Percentiles rank a stretch among this genome's conserved stretches.
Evolutionary conservation across 805 yeast genomes (phyloP).

Genomic region (Lachancea fermentati): DNA sequence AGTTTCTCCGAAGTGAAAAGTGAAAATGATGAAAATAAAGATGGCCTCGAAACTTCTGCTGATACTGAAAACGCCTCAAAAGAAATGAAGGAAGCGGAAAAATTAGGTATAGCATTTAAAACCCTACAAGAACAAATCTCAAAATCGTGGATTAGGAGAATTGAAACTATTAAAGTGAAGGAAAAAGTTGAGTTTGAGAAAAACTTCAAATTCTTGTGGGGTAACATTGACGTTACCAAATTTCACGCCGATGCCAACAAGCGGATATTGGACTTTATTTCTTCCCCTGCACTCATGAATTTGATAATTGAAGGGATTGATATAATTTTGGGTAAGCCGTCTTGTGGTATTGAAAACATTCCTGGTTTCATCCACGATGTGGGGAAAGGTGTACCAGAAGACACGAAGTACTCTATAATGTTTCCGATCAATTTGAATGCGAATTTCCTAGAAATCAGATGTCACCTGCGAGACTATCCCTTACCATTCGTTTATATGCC

Average conservation of each 20-base stretch:
- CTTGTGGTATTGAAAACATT: constrained; percentile 44
- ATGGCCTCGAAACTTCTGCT: not conserved
- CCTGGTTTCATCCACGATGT: constrained; percentile 59
- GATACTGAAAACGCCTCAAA: not conserved
- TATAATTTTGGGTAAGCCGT: constrained; percentile 45
- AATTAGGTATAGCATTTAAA: constrained; percentile 1
- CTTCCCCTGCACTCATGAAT: constrained; percentile 50
- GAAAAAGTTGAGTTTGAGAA: constrained; percentile 36
- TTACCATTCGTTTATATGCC: constrained; percentile 77
- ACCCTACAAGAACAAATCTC: constrained; percentile 45
- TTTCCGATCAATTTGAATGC: constrained; percentile 60
- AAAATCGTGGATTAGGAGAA: constrained; percentile 65
- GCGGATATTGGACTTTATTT: constrained; percentile 41
- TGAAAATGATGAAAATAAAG: no score
- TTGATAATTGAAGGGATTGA: constrained; percentile 45
- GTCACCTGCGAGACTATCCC: constrained; percentile 81
- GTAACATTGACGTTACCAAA: constrained; percentile 29
- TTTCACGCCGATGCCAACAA: constrained; percentile 40
- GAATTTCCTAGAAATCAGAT: constrained; percentile 53
- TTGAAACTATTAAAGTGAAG: constrained; percentile 42
- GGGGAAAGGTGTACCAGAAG: constrained; percentile 80
- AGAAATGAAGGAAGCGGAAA: constrained; percentile 1
- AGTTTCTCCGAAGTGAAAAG: constrained; percentile 2
- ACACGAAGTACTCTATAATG: constrained; percentile 59
- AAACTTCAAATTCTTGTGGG: constrained; percentile 40